Percentiles rank a stretch among this genome's conserved stretches.
Evolutionary conservation across 2,329 filamentous ascomycete species (phyloP).

Genomic region (Emericellopsis atlantica): DNA sequence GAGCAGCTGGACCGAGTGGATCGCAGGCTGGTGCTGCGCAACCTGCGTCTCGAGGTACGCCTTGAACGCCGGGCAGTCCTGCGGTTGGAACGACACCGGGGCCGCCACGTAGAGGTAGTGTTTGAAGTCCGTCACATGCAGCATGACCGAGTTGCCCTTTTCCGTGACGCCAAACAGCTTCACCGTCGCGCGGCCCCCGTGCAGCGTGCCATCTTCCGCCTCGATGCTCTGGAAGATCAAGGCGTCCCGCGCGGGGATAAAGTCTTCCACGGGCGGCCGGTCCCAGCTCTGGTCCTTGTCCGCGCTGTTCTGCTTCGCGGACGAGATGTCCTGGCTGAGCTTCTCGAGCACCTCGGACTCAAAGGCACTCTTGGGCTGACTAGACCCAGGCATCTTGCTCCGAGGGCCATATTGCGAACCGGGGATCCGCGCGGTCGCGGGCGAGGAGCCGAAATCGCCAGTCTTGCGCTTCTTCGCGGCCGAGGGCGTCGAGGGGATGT

Average conservation of each 20-base stretch:
- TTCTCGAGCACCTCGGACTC: conserved; percentile 92
- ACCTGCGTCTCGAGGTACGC: conserved; percentile 69
- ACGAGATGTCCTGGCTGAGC: conserved; percentile 84
- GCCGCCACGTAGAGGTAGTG: conserved; percentile 94
- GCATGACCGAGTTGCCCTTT: conserved; percentile 75
- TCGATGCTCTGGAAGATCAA: conserved; percentile 96
- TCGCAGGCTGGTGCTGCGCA: conserved; percentile 58
- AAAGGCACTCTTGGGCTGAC: conserved; percentile 70
- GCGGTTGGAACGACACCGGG: conserved; percentile 64
- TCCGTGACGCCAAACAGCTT: conserved; percentile 88
- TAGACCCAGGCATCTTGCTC: conserved; percentile 48
- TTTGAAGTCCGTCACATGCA: conserved; percentile 91
- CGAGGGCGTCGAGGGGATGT: conserved; percentile 42
- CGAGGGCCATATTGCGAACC: conserved; percentile 49
- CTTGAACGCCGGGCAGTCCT: conserved; percentile 69
- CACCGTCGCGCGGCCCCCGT: conserved; percentile 64
- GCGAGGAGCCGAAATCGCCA: conserved; percentile 46
- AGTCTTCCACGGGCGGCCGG: conserved; percentile 39
- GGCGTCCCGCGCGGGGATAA: conserved; percentile 46
- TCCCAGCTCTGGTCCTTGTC: conserved; percentile 94
- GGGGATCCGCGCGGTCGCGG: conserved; percentile 39
- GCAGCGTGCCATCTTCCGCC: conserved; percentile 73
- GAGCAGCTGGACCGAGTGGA: conserved; percentile 70
- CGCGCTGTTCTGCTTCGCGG: conserved; percentile 72
- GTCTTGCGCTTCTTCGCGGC: conserved; percentile 75